Conservation (phyloP, 306 rosid genomes). For the Dryas octopetala region DNA sequence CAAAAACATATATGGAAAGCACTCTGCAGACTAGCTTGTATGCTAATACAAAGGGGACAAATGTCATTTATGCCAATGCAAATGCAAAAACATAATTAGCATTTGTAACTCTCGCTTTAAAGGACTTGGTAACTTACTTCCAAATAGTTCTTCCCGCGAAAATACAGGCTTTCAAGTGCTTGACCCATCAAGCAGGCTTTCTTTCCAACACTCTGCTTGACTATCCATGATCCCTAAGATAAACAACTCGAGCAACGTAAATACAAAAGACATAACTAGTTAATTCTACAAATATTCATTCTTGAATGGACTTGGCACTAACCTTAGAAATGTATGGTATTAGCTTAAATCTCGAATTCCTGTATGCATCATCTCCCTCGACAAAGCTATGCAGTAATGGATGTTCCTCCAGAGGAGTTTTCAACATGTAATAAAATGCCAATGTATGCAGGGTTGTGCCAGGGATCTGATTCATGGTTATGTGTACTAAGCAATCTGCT, state of each 20-base stretch:
- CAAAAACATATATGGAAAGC: too few species aligned
- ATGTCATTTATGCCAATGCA: too few species aligned
- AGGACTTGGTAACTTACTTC: conserved; percentile 51
- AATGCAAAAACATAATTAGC: not conserved
- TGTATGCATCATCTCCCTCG: conserved; percentile 77
- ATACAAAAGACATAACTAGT: not conserved
- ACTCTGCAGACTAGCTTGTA: not conserved
- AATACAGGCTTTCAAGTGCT: conserved; percentile 57
- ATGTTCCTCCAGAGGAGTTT: conserved; percentile 69
- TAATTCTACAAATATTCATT: not conserved
- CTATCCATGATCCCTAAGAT: conserved; percentile 93
- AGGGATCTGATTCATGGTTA: conserved; percentile 51
- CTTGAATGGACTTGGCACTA: conserved; percentile 15
- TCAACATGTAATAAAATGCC: conserved; percentile 73
- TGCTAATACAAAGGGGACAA: too few species aligned
- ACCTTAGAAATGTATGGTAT: conserved; percentile 94
- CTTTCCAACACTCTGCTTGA: conserved; percentile 92
- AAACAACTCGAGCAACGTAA: conserved; percentile 21
- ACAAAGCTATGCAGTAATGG: conserved; percentile 66
- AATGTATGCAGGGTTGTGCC: conserved; percentile 58
- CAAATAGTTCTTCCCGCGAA: conserved; percentile 75
- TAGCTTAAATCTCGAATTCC: conserved; percentile 89
- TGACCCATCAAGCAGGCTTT: conserved; percentile 86
- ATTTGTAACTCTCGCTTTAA: not conserved
- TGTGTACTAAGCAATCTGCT: not conserved